Base-by-base conservation (phyloP, 208 protist species). In the Phytomonas sp. region DNA sequence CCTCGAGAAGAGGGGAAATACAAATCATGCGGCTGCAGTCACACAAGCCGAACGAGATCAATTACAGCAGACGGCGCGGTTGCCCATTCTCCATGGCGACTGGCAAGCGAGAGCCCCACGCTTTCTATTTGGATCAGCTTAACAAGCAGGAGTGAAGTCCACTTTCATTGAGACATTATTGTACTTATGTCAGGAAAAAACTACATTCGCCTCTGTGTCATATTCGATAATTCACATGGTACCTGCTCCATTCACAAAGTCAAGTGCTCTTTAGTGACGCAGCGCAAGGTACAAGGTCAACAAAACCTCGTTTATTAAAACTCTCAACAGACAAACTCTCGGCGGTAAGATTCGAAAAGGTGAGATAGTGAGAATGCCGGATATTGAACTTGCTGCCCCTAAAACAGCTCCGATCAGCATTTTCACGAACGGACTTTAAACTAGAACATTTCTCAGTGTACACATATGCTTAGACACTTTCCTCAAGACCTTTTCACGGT, bases 201-300 rank as follows among this genome's bases (percentile, higher is more conserved):
- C 34, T 29, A 23, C 2, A 26, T 80, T 36, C n/a, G 65, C 29
- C 53, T 78, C 11, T 56, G 56, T 23, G 62, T 78, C 30, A 65
- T 85, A 20, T 59, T 94, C 36, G 85, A 90, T 70, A 92, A 94
- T 68, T 70, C 75, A 3, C 56, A 86, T 1, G 89, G 89, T 56
- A 34, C 70, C 17, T 56, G 77, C 17, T 66, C 34, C 64, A 87
- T 94, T 51, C 77, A 63, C 30, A 73, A 70, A 31, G 53, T 94
- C 28, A 81, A 70, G 34, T 89, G 85, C 70, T 66, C 70, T 9
- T 62, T 94, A 37, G 68, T 89, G n/a, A 84, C 69, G 20, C 75
- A 75, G n/a, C 68, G 69, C 37, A 64, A 69, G 15, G 79, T 91
- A 66, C 73, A 70, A 26, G 81, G 72, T 37, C 76, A 74, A 40